Evolutionary conservation across 257 asterid species (phyloP), one percentile per base, ranked within the genome.

Genomic region (Penstemon davidsonii): DNA sequence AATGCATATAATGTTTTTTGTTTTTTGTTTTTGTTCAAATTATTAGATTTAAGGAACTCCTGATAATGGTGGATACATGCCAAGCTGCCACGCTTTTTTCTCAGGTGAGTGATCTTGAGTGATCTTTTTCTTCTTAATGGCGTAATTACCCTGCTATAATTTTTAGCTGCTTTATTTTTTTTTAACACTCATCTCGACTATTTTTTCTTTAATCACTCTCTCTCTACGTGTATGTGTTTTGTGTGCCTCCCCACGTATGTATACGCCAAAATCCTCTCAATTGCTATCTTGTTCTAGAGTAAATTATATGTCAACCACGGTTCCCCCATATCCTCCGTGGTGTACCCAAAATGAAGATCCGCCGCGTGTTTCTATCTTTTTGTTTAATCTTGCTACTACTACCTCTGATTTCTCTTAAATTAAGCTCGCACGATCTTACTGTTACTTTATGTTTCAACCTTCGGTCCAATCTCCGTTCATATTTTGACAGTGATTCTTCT

Each of bases 71-170:
- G 55, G 99, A 94, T 76, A 94, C 99, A 72, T 91, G 99, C 82
- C 99, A 91, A 82, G 99, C 99, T n/a, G 97, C 97, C 73, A 94
- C 99, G 44, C 95, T 88, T 50, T 94, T 91, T 83, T 84, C 90
- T 75, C 97, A 94, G 87, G 99, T 91, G 73, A 73, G 73, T 71
- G 54, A 69, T 56, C 46, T 37, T 91, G 73, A 73, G 73, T 71
- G 54, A 69, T 56, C 46, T 37, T 9, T 51, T 66, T 70, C 65
- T 57, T 66, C 45, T 45, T 64, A 9, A 44, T 69, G 39, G 39
- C 66, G 7, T 61, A 33, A 47, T 43, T 37, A 60, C 66, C 12
- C 64, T 37, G 52, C 59, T 10, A 40, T 13, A 57, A 38, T 36
- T 76, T 36, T 13, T 25, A n/a, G 45, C 41, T 50, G 18, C 3